Percentiles rank a stretch among this genome's conserved stretches.
Conservation (phyloP, 1,284 basidiomycete species). For the Prillingera fragicola region DNA sequence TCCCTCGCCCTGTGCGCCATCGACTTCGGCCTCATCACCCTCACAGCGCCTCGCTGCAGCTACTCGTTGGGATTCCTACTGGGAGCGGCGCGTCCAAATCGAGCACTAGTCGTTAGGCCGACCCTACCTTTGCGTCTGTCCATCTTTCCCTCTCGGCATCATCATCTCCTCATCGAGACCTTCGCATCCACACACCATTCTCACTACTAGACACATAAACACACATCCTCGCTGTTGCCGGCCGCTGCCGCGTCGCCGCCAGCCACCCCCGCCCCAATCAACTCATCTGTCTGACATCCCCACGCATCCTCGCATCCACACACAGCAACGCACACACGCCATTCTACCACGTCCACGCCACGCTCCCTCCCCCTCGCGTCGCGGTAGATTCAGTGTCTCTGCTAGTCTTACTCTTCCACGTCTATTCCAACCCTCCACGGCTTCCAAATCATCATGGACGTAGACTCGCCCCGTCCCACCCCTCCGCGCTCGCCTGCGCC, state of each 20-base stretch:
- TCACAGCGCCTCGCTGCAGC: background rate
- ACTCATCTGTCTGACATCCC: background rate
- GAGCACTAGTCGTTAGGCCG: background rate
- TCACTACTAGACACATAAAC: background rate
- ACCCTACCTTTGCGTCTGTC: background rate
- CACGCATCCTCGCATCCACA: background rate
- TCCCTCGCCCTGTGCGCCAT: background rate
- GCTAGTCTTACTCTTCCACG: too few species aligned
- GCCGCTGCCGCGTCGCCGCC: background rate
- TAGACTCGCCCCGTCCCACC: constrained; percentile 11
- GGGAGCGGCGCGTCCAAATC: background rate
- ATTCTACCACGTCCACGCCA: too few species aligned
- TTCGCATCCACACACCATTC: background rate
- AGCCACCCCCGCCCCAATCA: background rate
- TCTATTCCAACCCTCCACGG: background rate
- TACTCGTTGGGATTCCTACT: background rate
- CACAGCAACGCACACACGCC: too few species aligned
- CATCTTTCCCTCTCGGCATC: background rate
- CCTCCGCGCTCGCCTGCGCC: constrained; percentile 9
- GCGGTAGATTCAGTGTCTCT: too few species aligned
- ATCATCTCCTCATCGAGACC: background rate
- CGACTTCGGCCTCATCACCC: background rate
- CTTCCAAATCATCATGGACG: constrained; percentile 10
- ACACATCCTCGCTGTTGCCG: constrained; percentile 1
- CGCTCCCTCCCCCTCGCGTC: too few species aligned